Evolutionary conservation across 1,139 yeast genomes (phyloP), one percentile per base, ranked within the genome.

Genomic region (Suhomyces kunorum): DNA sequence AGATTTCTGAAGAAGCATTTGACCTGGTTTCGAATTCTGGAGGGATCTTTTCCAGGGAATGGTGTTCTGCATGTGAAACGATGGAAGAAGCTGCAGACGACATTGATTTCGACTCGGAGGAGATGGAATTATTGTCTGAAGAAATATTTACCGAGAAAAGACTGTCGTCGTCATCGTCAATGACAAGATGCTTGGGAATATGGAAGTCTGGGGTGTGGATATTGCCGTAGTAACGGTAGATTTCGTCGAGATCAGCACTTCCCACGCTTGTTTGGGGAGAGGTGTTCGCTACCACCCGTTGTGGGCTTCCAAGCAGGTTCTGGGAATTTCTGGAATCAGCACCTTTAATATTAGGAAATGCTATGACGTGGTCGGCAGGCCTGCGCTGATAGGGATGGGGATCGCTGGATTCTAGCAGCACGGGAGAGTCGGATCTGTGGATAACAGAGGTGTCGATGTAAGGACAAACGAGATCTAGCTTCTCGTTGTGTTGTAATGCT

Each of bases 111-210:
- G 32, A 11, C 12, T 24, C 26, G 9, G 38, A 27, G n/a, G 39
- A n/a, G 3, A 28, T 19, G 3, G 34, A 32, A 26, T 26, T 32
- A 7, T 29, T 27, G 17, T 36, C 37, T 22, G 31, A 25, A 17
- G 25, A 25, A n/a, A 39, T 23, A 11, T 17, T 19, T 11, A 49
- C 49, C 6, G 61, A 58, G 34, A 60, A 58, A 28, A 61, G 47
- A 39, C 63, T 58, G 38, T 61, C 64, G 11, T 46, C 45, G 27
- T 52, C 55, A 17, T 51, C 54, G 18, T 54, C 54, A n/a, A 46
- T 40, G 6, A 49, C 44, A 15, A 47, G 31, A 27, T 46, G 34
- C 23, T 40, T 47, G 9, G 52, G 45, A 13, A 48, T 39, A 12
- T 41, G 34, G 29, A 44, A 35, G 14, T 36, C 34, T 1, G 40